Evolutionary conservation across 495 filamentous ascomycete genomes (phyloP).

Genomic region (Penicillium arizonense): DNA sequence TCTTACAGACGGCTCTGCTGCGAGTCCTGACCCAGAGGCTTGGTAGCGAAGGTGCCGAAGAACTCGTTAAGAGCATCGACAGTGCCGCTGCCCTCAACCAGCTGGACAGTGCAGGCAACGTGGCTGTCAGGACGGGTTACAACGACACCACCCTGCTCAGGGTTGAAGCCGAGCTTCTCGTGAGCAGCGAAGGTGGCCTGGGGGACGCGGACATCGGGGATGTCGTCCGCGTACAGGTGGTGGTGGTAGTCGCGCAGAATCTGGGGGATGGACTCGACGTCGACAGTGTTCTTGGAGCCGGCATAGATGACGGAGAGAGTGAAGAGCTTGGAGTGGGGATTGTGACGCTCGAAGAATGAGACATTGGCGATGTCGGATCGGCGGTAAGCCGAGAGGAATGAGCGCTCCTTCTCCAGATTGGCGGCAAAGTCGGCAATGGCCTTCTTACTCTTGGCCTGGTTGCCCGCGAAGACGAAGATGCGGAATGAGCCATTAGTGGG

Average conservation of each 20-base stretch:
- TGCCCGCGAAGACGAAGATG: slow-evolving; percentile 79
- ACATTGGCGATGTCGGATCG: slow-evolving; percentile 61
- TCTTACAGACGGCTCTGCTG: slow-evolving; percentile 40
- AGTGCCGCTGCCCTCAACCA: slow-evolving; percentile 74
- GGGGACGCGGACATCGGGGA: slow-evolving; percentile 69
- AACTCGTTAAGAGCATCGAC: slow-evolving; percentile 81
- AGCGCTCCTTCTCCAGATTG: slow-evolving; percentile 59
- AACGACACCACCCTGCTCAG: slow-evolving; percentile 71
- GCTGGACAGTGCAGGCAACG: slow-evolving; percentile 68
- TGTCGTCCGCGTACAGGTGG: slow-evolving; percentile 84
- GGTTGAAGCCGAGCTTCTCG: slow-evolving; percentile 79
- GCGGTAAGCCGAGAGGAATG: slow-evolving; percentile 67
- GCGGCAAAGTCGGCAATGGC: slow-evolving; percentile 68
- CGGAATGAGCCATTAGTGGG: slow-evolving; percentile 85
- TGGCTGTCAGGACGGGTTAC: slow-evolving; percentile 86
- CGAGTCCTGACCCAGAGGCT: slow-evolving; percentile 39
- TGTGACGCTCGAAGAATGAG: slow-evolving; percentile 75
- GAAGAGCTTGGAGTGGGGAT: slow-evolving; percentile 80
- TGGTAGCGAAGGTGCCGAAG: slow-evolving; percentile 65
- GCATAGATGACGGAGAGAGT: slow-evolving; percentile 74
- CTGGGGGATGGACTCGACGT: slow-evolving; percentile 64
- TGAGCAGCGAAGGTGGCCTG: slow-evolving; percentile 72
- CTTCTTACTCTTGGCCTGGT: slow-evolving; percentile 52
- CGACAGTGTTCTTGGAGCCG: slow-evolving; percentile 57
- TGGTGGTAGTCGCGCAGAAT: slow-evolving; percentile 72